Evolutionary conservation across 2,329 filamentous ascomycete species (phyloP), one percentile per base, ranked within the genome.

Genomic region (Hymenoscyphus fraxineus): DNA sequence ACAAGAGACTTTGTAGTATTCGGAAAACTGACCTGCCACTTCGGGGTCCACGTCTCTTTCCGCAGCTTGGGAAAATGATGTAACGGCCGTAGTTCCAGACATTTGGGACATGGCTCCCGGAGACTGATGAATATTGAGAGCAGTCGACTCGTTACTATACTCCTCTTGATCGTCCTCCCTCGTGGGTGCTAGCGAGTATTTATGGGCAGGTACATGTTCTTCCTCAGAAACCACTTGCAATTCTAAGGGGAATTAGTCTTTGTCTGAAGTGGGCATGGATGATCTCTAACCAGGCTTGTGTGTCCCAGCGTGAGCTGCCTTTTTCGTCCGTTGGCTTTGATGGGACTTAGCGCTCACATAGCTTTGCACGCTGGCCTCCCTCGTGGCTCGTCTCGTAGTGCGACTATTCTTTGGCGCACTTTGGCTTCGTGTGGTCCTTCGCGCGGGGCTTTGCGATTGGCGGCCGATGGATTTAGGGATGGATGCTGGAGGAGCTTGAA

Each of bases 1-100:
- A 12, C 67, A 66, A 7, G 78, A 73, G 3, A 72, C 69, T 47
- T 71, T 64, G 27, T 77, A 74, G 4, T 81, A 71, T 32, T 77
- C 75, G 22, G 76, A 76, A 6, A 81, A 73, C 12, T 71, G 70
- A 59, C 80, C 77, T 3, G 77, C 67, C 69, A 80, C 75, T 51
- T 76, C 70, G 7, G 76, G 67, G 4, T 80, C 76, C 6, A 78
- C 63, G 5, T 74, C 71, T 5, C 67, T 68, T 19, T 74, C 62
- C 57, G 75, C 73, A 13, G 58, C 58, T 13, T 60, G 59, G 22
- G 70, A 71, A 27, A 47, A 32, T 2, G 63, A 61, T 57, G 70
- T 69, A 9, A 63, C 59, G 9, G 67, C 69, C 15, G 72, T 73
- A 15, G 67, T 72, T 22, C 67, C 70, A 35, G 73, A 74, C 10